phyloP scores from a whole-genome alignment of 2,329 filamentous ascomycete species.

The Colletotrichum siamense region DNA sequence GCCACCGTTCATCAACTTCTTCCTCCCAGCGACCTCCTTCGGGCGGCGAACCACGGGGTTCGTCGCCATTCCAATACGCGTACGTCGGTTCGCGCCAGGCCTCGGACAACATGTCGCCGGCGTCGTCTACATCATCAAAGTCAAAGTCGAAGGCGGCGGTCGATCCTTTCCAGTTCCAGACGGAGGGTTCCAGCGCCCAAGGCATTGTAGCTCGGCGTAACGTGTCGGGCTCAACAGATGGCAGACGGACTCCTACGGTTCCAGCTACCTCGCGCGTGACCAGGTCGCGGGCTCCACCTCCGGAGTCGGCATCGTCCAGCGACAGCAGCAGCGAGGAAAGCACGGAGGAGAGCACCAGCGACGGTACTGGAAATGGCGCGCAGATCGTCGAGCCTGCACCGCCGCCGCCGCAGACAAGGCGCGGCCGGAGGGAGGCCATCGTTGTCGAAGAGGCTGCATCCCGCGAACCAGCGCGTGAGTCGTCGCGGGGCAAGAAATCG shows the following conservation, averaged over 20 bases:
- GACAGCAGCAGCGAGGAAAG: conserved; percentile 34
- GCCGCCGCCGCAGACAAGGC: background rate
- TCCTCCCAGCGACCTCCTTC: conserved; percentile 42
- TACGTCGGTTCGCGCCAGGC: conserved; percentile 48
- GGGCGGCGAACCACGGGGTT: conserved; percentile 37
- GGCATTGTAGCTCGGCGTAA: conserved; percentile 40
- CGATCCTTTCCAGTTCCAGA: conserved; percentile 62
- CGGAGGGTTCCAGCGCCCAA: conserved; percentile 45
- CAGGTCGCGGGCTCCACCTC: conserved; percentile 33
- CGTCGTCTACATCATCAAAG: conserved; percentile 32
- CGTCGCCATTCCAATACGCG: conserved; percentile 51
- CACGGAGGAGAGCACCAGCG: conserved; percentile 38
- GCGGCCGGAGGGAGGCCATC: conserved; percentile 37
- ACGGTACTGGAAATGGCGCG: conserved; percentile 40
- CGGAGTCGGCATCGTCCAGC: conserved; percentile 30
- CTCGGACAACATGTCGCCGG: conserved; percentile 45
- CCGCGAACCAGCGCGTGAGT: conserved; percentile 28
- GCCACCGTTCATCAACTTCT: conserved; percentile 47
- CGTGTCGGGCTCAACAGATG: conserved; percentile 38
- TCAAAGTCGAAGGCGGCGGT: conserved; percentile 30
- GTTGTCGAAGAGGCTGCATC: conserved; percentile 42
- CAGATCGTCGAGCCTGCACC: conserved; percentile 33
- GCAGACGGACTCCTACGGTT: conserved; percentile 29
- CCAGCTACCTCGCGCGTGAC: conserved; percentile 37
- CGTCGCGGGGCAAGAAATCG: conserved; percentile 43